phyloP scores from a whole-genome alignment of 1,139 yeast species.

The Taphrina wiesneri region DNA sequence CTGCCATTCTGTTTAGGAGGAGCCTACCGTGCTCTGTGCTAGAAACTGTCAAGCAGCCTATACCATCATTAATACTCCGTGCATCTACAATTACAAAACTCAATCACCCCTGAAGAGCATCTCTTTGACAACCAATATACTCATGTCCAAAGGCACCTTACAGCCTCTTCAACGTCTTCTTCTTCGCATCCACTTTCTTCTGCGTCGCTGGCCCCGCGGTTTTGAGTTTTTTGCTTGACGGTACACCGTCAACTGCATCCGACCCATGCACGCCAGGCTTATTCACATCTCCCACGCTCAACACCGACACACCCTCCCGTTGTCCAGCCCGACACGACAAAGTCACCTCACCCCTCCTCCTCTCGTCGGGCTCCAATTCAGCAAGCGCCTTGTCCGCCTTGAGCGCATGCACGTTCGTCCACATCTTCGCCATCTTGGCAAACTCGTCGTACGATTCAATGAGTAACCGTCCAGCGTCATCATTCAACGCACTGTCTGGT shows the following conservation, averaged over 20 bases:
- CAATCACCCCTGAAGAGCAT: too few relatives aligned
- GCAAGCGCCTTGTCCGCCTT: constrained; percentile 27
- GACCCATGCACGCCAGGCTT: constrained; percentile 7
- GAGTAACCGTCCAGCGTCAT: constrained; percentile 46
- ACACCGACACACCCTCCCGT: not conserved
- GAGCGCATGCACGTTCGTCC: constrained; percentile 45
- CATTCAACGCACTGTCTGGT: constrained; percentile 47
- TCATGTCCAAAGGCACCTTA: not conserved
- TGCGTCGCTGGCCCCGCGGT: not conserved
- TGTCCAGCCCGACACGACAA: not conserved
- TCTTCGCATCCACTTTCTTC: constrained; percentile 19
- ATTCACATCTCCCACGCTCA: constrained; percentile 4
- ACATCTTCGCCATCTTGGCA: constrained; percentile 43
- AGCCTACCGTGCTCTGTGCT: too few relatives aligned
- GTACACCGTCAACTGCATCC: not conserved
- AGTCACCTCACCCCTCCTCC: not conserved
- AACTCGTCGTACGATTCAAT: constrained; percentile 44
- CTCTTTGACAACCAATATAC: too few relatives aligned
- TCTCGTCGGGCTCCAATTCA: not conserved
- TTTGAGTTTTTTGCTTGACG: constrained; percentile 5
- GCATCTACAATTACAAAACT: not conserved
- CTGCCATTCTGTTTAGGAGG: too few relatives aligned
- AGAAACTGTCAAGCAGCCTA: too few relatives aligned
- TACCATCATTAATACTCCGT: too few relatives aligned
- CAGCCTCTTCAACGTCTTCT: constrained; percentile 12